Evolutionary conservation across 2,329 filamentous ascomycete species (phyloP).

Genomic region (Hyphodiscus sp.): DNA sequence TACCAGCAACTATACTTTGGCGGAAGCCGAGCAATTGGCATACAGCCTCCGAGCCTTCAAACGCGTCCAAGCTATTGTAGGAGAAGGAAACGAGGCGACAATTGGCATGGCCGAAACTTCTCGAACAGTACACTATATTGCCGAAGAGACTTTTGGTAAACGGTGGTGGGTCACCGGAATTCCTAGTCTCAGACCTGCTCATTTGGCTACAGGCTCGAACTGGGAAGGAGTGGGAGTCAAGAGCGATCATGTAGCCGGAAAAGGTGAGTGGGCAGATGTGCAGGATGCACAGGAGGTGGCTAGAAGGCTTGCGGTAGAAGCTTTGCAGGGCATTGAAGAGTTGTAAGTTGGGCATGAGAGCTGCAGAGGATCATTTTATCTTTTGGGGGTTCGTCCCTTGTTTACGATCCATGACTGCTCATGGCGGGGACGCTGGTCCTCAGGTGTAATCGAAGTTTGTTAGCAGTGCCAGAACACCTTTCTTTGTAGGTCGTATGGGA

Average conservation of each 20-base stretch:
- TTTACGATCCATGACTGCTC: neutral
- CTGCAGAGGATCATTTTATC: neutral
- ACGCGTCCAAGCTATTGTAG: constrained; percentile 33
- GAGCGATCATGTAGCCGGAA: constrained; percentile 28
- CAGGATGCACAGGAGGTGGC: neutral
- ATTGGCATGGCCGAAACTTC: constrained; percentile 33
- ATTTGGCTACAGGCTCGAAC: constrained; percentile 34
- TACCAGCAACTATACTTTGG: neutral
- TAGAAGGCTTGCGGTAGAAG: neutral
- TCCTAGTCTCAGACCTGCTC: constrained; percentile 24
- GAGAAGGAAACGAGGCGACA: constrained; percentile 30
- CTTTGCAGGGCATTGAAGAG: neutral
- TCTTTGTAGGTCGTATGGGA: too few species aligned
- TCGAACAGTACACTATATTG: neutral
- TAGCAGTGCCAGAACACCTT: too few species aligned
- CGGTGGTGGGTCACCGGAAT: constrained; percentile 29
- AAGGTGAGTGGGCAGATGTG: neutral
- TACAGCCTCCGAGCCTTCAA: constrained; percentile 38
- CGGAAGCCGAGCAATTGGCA: constrained; percentile 13
- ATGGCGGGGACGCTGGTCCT: too few species aligned
- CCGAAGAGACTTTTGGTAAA: constrained; percentile 30
- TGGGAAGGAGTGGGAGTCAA: constrained; percentile 33
- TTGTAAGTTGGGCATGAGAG: neutral
- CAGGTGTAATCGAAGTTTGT: too few species aligned
- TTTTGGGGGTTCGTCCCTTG: neutral